Conservation (phyloP, 306 rosid genomes). For the Vigna radiata region DNA sequence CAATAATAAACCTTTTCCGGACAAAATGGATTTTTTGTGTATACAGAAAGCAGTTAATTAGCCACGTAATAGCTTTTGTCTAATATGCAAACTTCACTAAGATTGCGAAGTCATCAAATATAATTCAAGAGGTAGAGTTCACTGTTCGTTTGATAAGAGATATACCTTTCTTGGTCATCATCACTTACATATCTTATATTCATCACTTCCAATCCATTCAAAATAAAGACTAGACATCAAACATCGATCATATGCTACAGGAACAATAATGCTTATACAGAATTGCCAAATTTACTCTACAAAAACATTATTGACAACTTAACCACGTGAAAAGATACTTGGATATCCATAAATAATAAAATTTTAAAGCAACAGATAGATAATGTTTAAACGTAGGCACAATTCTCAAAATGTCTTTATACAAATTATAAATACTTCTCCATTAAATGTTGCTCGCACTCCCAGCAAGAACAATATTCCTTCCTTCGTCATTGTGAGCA, state of each 20-base stretch:
- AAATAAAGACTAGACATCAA: background rate
- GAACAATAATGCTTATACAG: background rate
- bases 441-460: conserved; percentile 28
- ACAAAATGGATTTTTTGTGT: no score
- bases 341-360: background rate
- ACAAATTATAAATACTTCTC: conserved; percentile 10
- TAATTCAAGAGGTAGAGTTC: background rate
- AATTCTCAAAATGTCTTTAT: background rate
- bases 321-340: conserved; percentile 10
- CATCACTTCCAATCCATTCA: conserved; percentile 3
- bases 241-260: background rate
- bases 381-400: conserved; percentile 11
- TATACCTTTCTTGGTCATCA: background rate
- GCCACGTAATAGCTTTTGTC: background rate
- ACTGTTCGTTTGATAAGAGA: background rate
- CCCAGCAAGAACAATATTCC: background rate
- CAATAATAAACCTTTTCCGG: no score
- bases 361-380: background rate
- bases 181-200: background rate
- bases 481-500: conserved; percentile 7
- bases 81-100: background rate
- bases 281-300: background rate
- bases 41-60: no score
- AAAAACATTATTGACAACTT: background rate
- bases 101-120: background rate